Evolutionary conservation across 2,329 filamentous ascomycete genomes (phyloP), one percentile per base, ranked within the genome.

Genomic region (Arthrobotrys sinensis): DNA sequence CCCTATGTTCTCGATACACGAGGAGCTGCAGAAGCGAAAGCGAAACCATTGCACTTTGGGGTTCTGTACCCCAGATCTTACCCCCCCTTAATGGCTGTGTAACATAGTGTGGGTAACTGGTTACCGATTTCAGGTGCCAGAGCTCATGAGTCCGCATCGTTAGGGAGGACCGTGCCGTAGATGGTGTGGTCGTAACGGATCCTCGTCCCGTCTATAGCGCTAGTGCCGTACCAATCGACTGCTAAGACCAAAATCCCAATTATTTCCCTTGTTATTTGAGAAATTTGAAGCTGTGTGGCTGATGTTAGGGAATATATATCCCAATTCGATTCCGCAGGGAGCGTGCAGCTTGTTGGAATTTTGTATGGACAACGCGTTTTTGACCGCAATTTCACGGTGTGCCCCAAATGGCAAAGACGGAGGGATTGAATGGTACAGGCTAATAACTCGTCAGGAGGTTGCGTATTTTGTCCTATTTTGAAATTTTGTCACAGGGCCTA

Each of bases 221-320:
- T 60, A 60, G 55, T 60, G 34, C 36, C 4, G 36, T 43, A 6
- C 55, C 5, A 16, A 16, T 3, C 8, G 4, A 60, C 16, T 43
- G n/a, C 55, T 60, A 60, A 60, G 16, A 43, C 55, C 55, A 43
- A 43, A 60, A 60, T 32, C 7, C 40, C 34, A 2, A 60, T 60
- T 60, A 10, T 60, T 60, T 60, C 55, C 55, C 36, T 57, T 43
- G 36, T 60, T 60, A 60, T 60, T 60, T 60, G 55, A 43, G 55
- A 60, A 43, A 60, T 60, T 40, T 43, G 36, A 28, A 60, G 34
- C 10, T 38, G 52, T 57, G 36, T 16, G 53, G 55, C 55, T 60
- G 55, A 60, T 1, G 19, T 38, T 24, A 16, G 34, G 55, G 55
- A 43, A 60, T 60, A 60, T 60, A 60, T 60, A 43, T 60, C 55